A percentile compares a stretch with the other conserved stretches of the same genome.
Evolutionary conservation across 106 monocot species (phyloP).

Genomic region (Dendrobium nobile): DNA sequence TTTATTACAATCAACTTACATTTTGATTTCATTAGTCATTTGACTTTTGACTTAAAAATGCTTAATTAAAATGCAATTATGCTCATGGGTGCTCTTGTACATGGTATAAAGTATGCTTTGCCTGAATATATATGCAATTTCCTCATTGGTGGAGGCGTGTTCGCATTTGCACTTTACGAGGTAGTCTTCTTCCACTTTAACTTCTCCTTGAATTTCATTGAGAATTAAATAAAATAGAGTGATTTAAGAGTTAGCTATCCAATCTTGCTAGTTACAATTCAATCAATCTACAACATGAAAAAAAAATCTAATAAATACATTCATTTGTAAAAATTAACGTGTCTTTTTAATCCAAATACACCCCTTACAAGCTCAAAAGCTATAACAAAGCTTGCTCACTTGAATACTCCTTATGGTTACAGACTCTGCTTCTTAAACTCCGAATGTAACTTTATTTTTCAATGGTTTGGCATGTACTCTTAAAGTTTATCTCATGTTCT

Average conservation of each 20-base stretch:
- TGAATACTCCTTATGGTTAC: conserved; percentile 93
- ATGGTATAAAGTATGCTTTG: conserved; percentile 86
- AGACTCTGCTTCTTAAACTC: conserved; percentile 83
- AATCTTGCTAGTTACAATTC: too few species aligned
- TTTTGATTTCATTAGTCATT: neutral
- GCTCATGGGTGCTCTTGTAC: conserved; percentile 85
- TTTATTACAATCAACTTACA: neutral
- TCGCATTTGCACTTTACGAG: conserved; percentile 86
- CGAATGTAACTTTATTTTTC: too few species aligned
- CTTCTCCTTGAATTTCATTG: neutral
- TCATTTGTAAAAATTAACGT: neutral
- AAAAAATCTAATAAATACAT: neutral
- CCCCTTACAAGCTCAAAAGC: conserved; percentile 91
- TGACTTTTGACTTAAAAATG: neutral
- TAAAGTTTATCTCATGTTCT: too few species aligned
- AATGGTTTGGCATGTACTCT: too few species aligned
- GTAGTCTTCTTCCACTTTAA: conserved; percentile 18
- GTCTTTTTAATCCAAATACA: neutral
- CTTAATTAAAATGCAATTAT: conserved; percentile 51
- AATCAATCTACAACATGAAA: neutral
- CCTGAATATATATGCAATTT: conserved; percentile 85
- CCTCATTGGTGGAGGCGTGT: conserved; percentile 95
- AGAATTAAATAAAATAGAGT: too few species aligned
- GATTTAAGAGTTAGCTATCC: too few species aligned
- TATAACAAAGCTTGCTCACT: conserved; percentile 84